Evolutionary conservation across 441 rosid genomes (phyloP), one percentile per base, ranked within the genome.

Genomic region (Pelargonium australe): DNA sequence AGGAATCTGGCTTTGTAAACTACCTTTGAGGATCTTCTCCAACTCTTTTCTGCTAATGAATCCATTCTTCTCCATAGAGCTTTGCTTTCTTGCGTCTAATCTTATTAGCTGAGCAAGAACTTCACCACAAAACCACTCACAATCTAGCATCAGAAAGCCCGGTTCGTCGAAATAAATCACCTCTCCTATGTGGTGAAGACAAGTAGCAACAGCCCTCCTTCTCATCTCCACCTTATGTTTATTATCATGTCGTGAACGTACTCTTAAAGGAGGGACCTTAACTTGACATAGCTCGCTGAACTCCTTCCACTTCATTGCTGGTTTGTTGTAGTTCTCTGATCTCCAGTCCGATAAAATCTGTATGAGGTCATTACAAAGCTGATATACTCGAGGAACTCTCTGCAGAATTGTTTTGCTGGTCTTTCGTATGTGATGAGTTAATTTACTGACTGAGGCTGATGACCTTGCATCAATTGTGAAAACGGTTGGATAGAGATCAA

Each of bases 381-480:
- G 94, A 81, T 91, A 91, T 75, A 91, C 89, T 68, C 87, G 82
- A 19, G 97, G 96, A 16, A 90, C 96, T 80, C 91, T 83, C 72
- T 89, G 85, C 31, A 90, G 96, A 62, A 89, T 74, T 23, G 92
- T 85, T 80, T 81, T 91, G 83, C 91, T 86, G 20, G 85, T 86
- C 79, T 79, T 86, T 68, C 85, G 76, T 67, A 95, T 77, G 74
- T 95, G 97, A 71, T 85, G 85, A 5, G 89, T 74, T 75, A 95
- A 87, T 78, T 84, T 87, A 67, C 86, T 85, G 57, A 90, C 97
- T 1, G 97, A 91, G 53, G 90, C 80, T 25, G 95, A 84, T 67
- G 97, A 95, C 82, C 97, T 83, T 63, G 92, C 92, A 76, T 95
- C 96, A 20, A 95, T 84, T 65, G 96, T 91, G 84, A 95, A 91